A percentile compares a stretch with the other conserved stretches of the same genome.
These are phyloP conservation scores for Reticulascus tulasneorum DNA, from an alignment of 2,329 filamentous ascomycete species.

Conservation along the genomic window DNA sequence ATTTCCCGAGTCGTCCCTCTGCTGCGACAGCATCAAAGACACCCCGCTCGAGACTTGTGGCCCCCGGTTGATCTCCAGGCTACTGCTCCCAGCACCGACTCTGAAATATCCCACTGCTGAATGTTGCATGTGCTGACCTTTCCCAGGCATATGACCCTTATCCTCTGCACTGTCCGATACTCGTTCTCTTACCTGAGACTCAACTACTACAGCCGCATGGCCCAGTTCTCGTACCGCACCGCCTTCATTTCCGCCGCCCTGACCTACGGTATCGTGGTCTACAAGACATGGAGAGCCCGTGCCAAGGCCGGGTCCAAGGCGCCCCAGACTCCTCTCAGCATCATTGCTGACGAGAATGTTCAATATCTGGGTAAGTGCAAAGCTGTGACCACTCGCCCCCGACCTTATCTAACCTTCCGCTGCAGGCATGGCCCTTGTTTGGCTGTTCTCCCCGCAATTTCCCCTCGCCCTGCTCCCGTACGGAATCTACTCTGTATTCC, in stretches of 20 bases:
- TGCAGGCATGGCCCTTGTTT: slow-evolving; percentile 86
- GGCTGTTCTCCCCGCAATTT: slow-evolving; percentile 89
- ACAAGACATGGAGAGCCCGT: slow-evolving; percentile 90
- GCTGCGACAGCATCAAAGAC: too few relatives aligned
- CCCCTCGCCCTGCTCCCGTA: slow-evolving; percentile 89
- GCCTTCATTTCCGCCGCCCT: slow-evolving; percentile 85
- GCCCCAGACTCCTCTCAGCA: slow-evolving; percentile 55
- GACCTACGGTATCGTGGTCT: slow-evolving; percentile 97
- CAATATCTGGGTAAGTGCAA: slow-evolving; percentile 81
- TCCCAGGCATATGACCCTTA: slow-evolving; percentile 75
- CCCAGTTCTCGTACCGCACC: slow-evolving; percentile 80
- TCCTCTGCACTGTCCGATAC: slow-evolving; percentile 81
- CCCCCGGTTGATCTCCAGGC: too few relatives aligned
- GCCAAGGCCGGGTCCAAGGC: slow-evolving; percentile 67
- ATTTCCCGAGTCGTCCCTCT: slow-evolving; percentile 7
- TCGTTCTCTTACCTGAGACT: slow-evolving; percentile 80
- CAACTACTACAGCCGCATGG: slow-evolving; percentile 76
- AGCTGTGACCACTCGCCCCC: slow-evolving; percentile 2
- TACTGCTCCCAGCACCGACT: too few relatives aligned
- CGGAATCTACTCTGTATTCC: slow-evolving; percentile 96
- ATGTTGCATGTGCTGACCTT: slow-evolving; percentile 10
- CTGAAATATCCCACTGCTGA: too few relatives aligned
- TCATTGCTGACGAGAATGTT: slow-evolving; percentile 89
- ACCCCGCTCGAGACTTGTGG: too few relatives aligned
- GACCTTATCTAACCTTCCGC: slow-evolving; percentile 7